These are phyloP conservation scores for Ganoderma lingzhi DNA, from an alignment of 1,284 basidiomycete species.

Conservation along the genomic window DNA sequence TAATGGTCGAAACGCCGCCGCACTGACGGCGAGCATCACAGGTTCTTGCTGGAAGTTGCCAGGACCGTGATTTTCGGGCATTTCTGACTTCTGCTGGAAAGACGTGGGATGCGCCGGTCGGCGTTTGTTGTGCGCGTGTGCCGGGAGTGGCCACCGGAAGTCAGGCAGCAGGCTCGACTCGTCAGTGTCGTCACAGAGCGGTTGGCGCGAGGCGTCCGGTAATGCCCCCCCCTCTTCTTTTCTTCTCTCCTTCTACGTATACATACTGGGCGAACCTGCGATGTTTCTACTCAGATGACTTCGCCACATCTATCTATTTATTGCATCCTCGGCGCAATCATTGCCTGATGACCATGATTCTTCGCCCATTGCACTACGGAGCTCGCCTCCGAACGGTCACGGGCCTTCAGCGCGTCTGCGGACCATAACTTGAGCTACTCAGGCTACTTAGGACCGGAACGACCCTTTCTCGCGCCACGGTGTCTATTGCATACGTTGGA, in stretches of 20 bases:
- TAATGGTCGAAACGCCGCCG: not conserved
- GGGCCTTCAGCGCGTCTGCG: not conserved
- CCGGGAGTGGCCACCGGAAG: not conserved
- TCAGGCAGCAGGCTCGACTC: not conserved
- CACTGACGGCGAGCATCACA: not conserved
- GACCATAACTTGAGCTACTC: not conserved
- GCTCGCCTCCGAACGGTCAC: not conserved
- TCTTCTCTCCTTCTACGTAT: not conserved
- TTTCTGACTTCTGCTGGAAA: not conserved
- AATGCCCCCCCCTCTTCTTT: not conserved
- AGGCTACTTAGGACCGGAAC: not conserved
- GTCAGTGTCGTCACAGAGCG: not conserved
- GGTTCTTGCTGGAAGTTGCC: not conserved
- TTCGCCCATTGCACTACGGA: not conserved
- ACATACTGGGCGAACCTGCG: not conserved
- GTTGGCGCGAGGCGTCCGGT: not conserved
- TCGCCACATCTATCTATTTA: not conserved
- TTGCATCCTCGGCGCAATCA: not conserved
- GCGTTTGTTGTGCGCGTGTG: not conserved
- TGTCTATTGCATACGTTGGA: not conserved
- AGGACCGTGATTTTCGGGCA: not conserved
- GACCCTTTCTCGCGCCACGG: not conserved
- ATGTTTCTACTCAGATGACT: not conserved
- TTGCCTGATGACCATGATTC: not conserved
- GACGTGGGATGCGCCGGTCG: not conserved